Evolutionary conservation across 768 basidiomycete species (phyloP).

Genomic region (Cantharellus anzutake): DNA sequence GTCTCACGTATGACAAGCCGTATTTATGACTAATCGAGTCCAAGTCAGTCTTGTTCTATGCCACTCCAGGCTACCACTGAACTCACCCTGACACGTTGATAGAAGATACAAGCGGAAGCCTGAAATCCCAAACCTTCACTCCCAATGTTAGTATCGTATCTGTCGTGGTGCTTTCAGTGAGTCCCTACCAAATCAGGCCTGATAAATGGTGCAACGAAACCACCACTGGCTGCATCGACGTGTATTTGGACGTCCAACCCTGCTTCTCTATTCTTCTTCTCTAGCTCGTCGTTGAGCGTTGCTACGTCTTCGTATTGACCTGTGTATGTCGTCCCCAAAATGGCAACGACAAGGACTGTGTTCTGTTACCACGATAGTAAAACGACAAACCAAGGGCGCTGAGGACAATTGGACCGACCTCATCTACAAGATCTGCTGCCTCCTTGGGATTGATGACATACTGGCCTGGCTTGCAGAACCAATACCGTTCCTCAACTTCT

Average conservation of each 20-base stretch:
- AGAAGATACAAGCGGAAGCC: slow-evolving; percentile 15
- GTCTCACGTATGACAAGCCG: background rate
- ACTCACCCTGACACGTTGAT: slow-evolving; percentile 16
- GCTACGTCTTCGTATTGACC: slow-evolving; percentile 58
- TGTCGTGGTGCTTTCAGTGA: background rate
- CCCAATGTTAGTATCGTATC: slow-evolving; percentile 15
- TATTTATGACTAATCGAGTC: background rate
- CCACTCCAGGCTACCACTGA: slow-evolving; percentile 5
- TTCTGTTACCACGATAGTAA: slow-evolving; percentile 21
- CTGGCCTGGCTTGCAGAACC: slow-evolving; percentile 11
- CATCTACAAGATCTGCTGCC: slow-evolving; percentile 16
- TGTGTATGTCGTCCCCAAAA: slow-evolving; percentile 26
- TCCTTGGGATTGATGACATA: slow-evolving; percentile 17
- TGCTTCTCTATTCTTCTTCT: slow-evolving; percentile 13
- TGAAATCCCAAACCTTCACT: slow-evolving; percentile 15
- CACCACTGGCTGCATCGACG: slow-evolving; percentile 33
- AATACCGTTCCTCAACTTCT: slow-evolving; percentile 28
- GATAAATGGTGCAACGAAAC: slow-evolving; percentile 42
- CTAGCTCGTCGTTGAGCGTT: slow-evolving; percentile 24
- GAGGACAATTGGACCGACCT: slow-evolving; percentile 3
- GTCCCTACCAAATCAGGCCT: background rate
- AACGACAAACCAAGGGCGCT: background rate
- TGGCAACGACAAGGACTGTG: slow-evolving; percentile 45
- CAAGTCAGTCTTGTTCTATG: too few relatives aligned
- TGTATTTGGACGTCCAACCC: slow-evolving; percentile 32